These are phyloP conservation scores for Anthoceros angustus DNA, from an alignment of 225 moss, liverwort and hornwort genomes.

Conservation along the genomic window DNA sequence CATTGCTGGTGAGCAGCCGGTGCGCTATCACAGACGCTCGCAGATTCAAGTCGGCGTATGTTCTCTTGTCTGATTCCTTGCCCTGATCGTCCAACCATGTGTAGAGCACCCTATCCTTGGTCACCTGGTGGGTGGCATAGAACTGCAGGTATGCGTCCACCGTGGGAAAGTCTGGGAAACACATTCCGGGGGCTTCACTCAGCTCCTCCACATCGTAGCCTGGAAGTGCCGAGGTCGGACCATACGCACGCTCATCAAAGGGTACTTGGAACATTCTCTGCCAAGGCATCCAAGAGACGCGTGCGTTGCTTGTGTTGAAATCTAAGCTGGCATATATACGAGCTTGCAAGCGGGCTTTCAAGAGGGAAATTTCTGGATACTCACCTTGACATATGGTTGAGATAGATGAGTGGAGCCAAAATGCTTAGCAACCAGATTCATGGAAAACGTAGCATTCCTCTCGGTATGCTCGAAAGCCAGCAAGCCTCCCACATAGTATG, in stretches of 20 bases:
- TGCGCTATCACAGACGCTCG: conserved; percentile 18
- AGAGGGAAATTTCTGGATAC: neutral
- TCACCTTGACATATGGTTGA: conserved; percentile 14
- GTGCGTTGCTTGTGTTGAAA: neutral
- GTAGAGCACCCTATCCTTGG: conserved; percentile 15
- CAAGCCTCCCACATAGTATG: conserved; percentile 16
- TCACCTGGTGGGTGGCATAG: conserved; percentile 18
- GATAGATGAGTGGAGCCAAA: conserved; percentile 13
- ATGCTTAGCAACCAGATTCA: conserved; percentile 9
- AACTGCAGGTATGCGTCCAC: conserved; percentile 17
- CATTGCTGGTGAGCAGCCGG: conserved; percentile 14
- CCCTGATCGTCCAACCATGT: conserved; percentile 29
- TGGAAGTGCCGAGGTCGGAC: conserved; percentile 11
- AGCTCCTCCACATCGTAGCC: conserved; percentile 11
- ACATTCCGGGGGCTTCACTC: conserved; percentile 13
- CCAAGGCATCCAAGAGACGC: neutral
- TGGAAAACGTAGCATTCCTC: conserved; percentile 15
- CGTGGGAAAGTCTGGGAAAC: conserved; percentile 19
- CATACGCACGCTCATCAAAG: neutral
- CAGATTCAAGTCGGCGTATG: conserved; percentile 13
- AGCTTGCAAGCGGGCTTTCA: no score
- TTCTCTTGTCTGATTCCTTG: conserved; percentile 15
- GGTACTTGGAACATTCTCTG: conserved; percentile 12
- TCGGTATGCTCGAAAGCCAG: conserved; percentile 25
- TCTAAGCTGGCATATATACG: no score